Base-by-base conservation (phyloP, 176 grass and related monocot genomes). In the Typha latifolia region DNA sequence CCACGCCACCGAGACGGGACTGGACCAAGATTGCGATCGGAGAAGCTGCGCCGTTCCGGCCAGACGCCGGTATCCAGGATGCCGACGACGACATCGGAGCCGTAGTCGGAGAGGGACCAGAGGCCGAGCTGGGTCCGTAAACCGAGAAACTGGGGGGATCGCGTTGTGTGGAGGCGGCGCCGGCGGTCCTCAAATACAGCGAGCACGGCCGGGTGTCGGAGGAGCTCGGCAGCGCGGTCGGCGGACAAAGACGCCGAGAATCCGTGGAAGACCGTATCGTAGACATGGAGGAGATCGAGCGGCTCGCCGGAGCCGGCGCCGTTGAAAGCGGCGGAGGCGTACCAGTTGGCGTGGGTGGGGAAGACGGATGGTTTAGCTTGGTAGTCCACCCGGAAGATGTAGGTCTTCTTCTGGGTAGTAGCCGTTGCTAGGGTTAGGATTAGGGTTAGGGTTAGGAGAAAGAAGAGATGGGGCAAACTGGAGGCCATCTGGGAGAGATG, bases 61-160 rank as follows among this genome's bases (percentile, higher is more conserved):
- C 89, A 97, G 11, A 93, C 70, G 50, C 94, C 94, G 1, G 94
- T 97, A 74, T 97, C 94, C 16, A 93, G 81, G 23, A 97, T 83
- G 37, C 94, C 94, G 9, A 97, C 69, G 32, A 97, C 22, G 52
- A 90, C 94, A 64, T 92, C 94, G 3, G 89, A 92, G 63, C 94
- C 94, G 52, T 97, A 97, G 79, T 97, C 89, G 1, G 94, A 70
- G 63, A 87, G 71, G 29, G 89, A 97, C 94, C 94, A 97, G 2
- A 92, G 94, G 5, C 88, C 89, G 4, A 97, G 72, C 16, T 80
- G 88, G n/a, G 89, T 82, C 66, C 89, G 86, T 37, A 97, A 74
- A n/a, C 94, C 94, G 59, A 97, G 62, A 66, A 97, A 92, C 88
- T 97, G 89, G 9, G 94, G 94, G 29, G 94, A 92, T 14, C 94